phyloP scores from a whole-genome alignment of 208 protist genomes.

The Borovskyia barvae region DNA sequence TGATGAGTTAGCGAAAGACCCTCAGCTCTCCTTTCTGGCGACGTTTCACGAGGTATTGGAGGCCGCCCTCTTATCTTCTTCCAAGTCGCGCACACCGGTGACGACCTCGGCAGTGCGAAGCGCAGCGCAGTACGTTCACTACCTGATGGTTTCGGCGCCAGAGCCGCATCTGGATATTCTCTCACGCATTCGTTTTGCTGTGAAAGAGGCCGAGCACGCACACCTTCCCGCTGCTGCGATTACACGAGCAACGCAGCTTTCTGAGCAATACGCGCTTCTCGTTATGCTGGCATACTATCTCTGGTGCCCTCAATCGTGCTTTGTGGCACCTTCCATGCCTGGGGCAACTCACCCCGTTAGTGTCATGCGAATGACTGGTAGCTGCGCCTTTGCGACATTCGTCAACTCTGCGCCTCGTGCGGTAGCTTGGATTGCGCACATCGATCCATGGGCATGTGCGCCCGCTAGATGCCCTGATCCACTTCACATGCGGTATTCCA shows the following conservation, averaged over 20 bases:
- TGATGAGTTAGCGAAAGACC: neutral
- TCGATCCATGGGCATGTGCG: constrained; percentile 69
- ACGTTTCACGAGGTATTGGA: constrained; percentile 10
- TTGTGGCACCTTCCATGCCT: constrained; percentile 8
- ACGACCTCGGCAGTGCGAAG: neutral
- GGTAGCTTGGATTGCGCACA: constrained; percentile 42
- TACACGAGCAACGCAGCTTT: constrained; percentile 17
- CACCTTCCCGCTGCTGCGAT: constrained; percentile 1
- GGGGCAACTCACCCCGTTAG: too few relatives aligned
- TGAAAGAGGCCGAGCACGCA: constrained; percentile 5
- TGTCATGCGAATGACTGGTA: constrained; percentile 1
- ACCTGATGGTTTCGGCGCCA: neutral
- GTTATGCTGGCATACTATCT: constrained; percentile 66
- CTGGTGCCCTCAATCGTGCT: constrained; percentile 2
- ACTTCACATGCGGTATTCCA: constrained; percentile 70
- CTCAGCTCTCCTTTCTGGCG: constrained; percentile 7
- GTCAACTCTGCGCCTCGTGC: constrained; percentile 21
- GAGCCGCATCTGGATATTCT: constrained; percentile 7
- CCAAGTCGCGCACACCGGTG: neutral
- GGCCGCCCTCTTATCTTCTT: neutral
- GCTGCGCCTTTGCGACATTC: constrained; percentile 42
- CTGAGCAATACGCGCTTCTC: constrained; percentile 64
- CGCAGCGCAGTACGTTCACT: neutral
- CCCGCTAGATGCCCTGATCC: constrained; percentile 45
- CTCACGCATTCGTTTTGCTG: neutral